Evolutionary conservation across 139 green algal species (phyloP).

Genomic region (Tetradesmus obliquus): DNA sequence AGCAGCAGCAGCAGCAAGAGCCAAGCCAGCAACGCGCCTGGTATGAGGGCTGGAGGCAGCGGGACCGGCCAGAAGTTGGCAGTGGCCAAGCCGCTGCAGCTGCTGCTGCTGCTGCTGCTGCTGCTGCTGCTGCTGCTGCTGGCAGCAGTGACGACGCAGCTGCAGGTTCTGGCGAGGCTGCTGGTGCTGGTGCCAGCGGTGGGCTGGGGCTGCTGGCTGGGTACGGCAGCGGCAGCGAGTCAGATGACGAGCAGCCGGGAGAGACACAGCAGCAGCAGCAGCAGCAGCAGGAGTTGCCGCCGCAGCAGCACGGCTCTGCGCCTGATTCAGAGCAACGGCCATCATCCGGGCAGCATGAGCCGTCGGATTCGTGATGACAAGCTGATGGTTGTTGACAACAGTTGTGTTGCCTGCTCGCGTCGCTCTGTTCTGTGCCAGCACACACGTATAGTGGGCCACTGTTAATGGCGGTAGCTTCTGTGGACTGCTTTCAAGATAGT

Average conservation of each 20-base stretch:
- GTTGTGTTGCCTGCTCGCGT: too few relatives aligned
- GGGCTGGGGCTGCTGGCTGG: constrained; percentile 33
- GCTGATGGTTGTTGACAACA: too few relatives aligned
- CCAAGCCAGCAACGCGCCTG: background rate
- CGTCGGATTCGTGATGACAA: too few relatives aligned
- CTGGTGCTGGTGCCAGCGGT: background rate
- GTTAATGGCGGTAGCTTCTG: too few relatives aligned
- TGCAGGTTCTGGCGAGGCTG: background rate
- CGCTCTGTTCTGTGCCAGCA: too few relatives aligned
- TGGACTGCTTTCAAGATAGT: too few relatives aligned
- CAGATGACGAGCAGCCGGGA: background rate
- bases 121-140: background rate
- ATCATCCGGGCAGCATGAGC: too few relatives aligned
- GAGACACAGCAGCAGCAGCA: background rate
- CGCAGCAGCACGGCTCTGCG: too few relatives aligned
- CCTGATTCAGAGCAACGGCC: too few relatives aligned
- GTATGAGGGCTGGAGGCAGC: constrained; percentile 29
- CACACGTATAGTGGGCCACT: too few relatives aligned
- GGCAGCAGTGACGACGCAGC: background rate
- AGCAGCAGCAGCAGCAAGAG: constrained; percentile 33
- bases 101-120: constrained; percentile 18
- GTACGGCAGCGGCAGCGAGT: constrained; percentile 40
- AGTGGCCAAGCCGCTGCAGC: background rate
- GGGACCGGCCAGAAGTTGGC: constrained; percentile 22
- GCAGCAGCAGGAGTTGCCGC: background rate